Evolutionary conservation across 2,329 filamentous ascomycete species (phyloP), one percentile per base, ranked within the genome.

Genomic region (Sporothrix dimorphospora): DNA sequence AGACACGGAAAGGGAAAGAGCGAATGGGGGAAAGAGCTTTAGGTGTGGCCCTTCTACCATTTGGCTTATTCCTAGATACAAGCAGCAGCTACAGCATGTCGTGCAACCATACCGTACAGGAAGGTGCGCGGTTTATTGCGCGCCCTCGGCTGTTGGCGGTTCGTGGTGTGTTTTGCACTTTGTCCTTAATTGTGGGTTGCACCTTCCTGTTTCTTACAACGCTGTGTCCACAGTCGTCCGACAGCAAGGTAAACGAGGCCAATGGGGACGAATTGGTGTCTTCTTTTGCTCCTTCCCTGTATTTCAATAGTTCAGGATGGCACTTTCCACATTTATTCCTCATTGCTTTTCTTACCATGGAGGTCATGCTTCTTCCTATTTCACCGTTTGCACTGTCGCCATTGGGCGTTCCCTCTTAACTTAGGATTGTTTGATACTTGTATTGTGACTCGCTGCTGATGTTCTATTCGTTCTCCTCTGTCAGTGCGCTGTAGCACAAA

Each of bases 141-240:
- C 27, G 19, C 30, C 40, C 40, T 66, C 42, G 42, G 42, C 27
- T 66, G n/a, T 34, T 66, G 24, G 21, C 40, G 14, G 40, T 19
- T 47, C 3, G 40, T 21, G 21, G n/a, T 19, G 7, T 42, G 40
- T 24, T 8, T 9, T 42, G 27, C 38, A 55, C 7, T 12, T 40
- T 34, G 27, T n/a, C 11, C 51, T 24, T 9, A 65, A 14, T 14
- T 11, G 59, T 27, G 38, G 61, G 70, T 68, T 42, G 51, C 63
- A 72, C 63, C 51, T 51, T 27, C 63, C 70, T 71, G 70, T 67
- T 69, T 61, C 40, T 72, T 59, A 47, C 70, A 67, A n/a, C 63
- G 27, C 21, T n/a, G 63, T 67, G 70, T 42, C 42, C 55, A 49
- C 42, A 68, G 6, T 21, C 21, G 27, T 65, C 27, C 59, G n/a